These are phyloP conservation scores for Metschnikowia corniflorae DNA, from an alignment of 805 yeast genomes.

Conservation along the genomic window DNA sequence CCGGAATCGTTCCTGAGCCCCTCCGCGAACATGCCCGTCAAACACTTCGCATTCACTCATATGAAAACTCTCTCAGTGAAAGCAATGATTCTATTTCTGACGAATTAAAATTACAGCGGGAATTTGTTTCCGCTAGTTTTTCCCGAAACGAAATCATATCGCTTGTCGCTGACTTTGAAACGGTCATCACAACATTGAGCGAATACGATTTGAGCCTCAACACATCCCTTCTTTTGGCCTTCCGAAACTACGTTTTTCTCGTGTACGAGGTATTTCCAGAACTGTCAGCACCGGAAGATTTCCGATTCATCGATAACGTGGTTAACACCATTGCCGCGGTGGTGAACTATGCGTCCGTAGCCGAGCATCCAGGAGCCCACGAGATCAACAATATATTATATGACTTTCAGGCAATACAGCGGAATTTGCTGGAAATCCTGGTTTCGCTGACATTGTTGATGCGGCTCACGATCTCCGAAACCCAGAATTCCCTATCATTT, in stretches of 20 bases:
- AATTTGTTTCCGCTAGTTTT: background rate
- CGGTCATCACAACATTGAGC: slow-evolving; percentile 24
- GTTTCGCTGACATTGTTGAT: slow-evolving; percentile 26
- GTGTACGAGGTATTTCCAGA: slow-evolving; percentile 22
- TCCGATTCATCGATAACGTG: slow-evolving; percentile 21
- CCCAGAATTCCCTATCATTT: slow-evolving; percentile 2
- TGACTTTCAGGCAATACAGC: slow-evolving; percentile 23
- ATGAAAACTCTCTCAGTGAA: no score
- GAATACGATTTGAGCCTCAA: slow-evolving; percentile 27
- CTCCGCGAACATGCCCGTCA: slow-evolving; percentile 1
- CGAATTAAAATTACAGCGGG: background rate
- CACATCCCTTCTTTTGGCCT: slow-evolving; percentile 20
- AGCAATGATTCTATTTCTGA: background rate
- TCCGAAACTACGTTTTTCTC: slow-evolving; percentile 23
- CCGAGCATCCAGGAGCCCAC: slow-evolving; percentile 16
- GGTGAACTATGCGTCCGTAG: slow-evolving; percentile 29
- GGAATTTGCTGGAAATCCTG: slow-evolving; percentile 1
- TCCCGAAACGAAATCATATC: slow-evolving; percentile 3
- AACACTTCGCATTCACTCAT: no score
- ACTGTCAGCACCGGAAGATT: slow-evolving; percentile 18
- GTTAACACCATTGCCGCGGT: slow-evolving; percentile 21
- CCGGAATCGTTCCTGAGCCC: slow-evolving; percentile 18
- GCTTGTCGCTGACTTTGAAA: slow-evolving; percentile 11
- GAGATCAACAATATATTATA: slow-evolving; percentile 22
- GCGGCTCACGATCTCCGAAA: slow-evolving; percentile 26